Conservation (phyloP, 2,329 filamentous ascomycete species). For the Colletotrichum truncatum region DNA sequence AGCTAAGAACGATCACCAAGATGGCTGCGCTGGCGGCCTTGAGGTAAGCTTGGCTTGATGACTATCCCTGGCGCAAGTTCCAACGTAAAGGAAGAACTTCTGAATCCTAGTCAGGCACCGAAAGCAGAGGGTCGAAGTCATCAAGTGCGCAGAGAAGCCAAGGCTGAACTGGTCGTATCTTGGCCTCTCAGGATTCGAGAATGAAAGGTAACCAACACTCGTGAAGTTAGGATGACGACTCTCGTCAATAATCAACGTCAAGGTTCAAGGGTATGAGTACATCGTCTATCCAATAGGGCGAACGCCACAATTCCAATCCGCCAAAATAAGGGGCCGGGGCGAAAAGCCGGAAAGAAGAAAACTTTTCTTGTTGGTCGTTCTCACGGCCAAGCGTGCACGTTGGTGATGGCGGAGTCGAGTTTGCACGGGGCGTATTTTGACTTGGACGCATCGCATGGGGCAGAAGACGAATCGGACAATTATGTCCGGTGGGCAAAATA, state of each 20-base stretch:
- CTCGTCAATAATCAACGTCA: background rate
- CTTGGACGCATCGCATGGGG: too few species aligned
- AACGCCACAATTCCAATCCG: background rate
- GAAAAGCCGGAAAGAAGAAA: background rate
- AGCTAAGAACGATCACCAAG: background rate
- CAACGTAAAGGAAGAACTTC: background rate
- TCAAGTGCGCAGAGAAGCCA: background rate
- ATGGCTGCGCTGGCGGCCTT: background rate
- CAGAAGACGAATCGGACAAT: too few species aligned
- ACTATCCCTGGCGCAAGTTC: background rate
- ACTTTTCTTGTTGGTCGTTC: too few species aligned
- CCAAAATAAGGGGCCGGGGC: background rate
- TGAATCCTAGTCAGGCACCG: background rate
- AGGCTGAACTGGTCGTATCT: constrained; percentile 17
- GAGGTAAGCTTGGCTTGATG: constrained; percentile 8
- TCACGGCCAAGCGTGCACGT: too few species aligned
- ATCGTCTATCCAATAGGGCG: background rate
- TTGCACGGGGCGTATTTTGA: too few species aligned
- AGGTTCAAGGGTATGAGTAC: background rate
- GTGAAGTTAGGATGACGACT: background rate
- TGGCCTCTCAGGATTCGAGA: constrained; percentile 17
- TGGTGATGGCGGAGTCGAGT: too few species aligned
- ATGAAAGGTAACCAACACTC: background rate
- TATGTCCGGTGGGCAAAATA: too few species aligned
- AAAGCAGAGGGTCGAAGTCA: background rate